Evolutionary conservation across 441 rosid genomes (phyloP).

Genomic region (Viola pubescens): DNA sequence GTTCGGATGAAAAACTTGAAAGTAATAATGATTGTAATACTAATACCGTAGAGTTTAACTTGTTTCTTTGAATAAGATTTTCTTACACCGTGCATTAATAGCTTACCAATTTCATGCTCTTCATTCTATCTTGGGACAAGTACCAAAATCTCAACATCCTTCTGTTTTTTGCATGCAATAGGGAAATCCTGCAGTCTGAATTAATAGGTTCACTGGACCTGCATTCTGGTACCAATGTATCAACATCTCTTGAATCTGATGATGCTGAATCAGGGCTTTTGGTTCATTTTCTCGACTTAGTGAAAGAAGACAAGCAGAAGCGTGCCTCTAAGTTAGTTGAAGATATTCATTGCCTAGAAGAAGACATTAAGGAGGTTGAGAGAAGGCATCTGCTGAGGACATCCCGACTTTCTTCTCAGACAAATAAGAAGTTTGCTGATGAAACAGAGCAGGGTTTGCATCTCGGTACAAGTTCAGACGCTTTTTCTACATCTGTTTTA

Average conservation of each 20-base stretch:
- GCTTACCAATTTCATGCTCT: conserved; percentile 2
- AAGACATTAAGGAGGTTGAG: conserved; percentile 59
- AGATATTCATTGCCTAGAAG: conserved; percentile 48
- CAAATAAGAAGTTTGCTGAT: conserved; percentile 15
- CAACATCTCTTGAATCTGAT: conserved; percentile 30
- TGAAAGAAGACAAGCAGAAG: conserved; percentile 50
- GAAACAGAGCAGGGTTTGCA: conserved; percentile 26
- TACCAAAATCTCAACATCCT: conserved; percentile 4
- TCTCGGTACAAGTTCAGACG: conserved; percentile 21
- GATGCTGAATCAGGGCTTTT: conserved; percentile 50
- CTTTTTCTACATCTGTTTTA: conserved; percentile 25
- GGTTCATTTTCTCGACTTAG: conserved; percentile 45
- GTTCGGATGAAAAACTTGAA: too few species aligned
- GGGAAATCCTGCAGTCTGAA: conserved; percentile 66
- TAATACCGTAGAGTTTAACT: too few species aligned
- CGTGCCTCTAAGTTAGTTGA: conserved; percentile 45
- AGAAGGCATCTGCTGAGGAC: conserved; percentile 34
- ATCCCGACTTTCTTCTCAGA: conserved; percentile 28
- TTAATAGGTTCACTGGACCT: conserved; percentile 31
- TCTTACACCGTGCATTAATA: neutral
- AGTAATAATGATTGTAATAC: too few species aligned
- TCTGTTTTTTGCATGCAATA: conserved; percentile 28
- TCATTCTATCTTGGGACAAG: neutral
- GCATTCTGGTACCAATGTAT: conserved; percentile 19
- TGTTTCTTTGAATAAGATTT: neutral